phyloP scores from a whole-genome alignment of 75 land plant genomes.

The Isoetes taiwanensis region DNA sequence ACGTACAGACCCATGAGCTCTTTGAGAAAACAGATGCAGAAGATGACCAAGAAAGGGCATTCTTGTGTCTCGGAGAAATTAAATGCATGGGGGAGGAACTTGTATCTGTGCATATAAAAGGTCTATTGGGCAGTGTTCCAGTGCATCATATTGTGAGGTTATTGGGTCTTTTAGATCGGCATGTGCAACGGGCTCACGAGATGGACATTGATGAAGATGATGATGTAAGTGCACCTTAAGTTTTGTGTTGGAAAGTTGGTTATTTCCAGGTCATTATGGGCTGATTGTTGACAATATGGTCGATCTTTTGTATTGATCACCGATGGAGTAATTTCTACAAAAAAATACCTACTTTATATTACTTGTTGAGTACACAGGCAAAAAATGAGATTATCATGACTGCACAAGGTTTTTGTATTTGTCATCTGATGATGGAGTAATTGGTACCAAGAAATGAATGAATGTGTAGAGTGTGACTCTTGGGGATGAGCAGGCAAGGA shows the following conservation, averaged over 20 bases:
- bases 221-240: constrained; percentile 41
- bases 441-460: not conserved
- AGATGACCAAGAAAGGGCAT: constrained; percentile 43
- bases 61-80: constrained; percentile 48
- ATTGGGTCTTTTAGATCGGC: constrained; percentile 62
- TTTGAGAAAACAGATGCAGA: constrained; percentile 62
- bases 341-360: too few species aligned
- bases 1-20: too few species aligned
- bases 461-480: constrained; percentile 99
- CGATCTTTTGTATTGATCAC: too few species aligned
- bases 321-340: too few species aligned
- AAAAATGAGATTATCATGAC: too few species aligned
- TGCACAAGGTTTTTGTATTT: not conserved
- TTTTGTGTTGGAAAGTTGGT: too few species aligned
- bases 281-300: too few species aligned
- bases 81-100: constrained; percentile 55
- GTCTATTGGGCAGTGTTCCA: constrained; percentile 49
- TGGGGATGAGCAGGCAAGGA: constrained; percentile 93
- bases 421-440: not conserved
- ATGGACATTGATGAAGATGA: constrained; percentile 60
- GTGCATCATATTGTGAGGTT: constrained; percentile 53
- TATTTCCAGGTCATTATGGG: too few species aligned
- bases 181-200: constrained; percentile 60
- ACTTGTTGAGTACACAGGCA: too few species aligned
- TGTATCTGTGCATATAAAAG: constrained; percentile 48